These are phyloP conservation scores for Pythium myriotylum DNA, from an alignment of 352 stramenopile genomes.

Conservation along the genomic window DNA sequence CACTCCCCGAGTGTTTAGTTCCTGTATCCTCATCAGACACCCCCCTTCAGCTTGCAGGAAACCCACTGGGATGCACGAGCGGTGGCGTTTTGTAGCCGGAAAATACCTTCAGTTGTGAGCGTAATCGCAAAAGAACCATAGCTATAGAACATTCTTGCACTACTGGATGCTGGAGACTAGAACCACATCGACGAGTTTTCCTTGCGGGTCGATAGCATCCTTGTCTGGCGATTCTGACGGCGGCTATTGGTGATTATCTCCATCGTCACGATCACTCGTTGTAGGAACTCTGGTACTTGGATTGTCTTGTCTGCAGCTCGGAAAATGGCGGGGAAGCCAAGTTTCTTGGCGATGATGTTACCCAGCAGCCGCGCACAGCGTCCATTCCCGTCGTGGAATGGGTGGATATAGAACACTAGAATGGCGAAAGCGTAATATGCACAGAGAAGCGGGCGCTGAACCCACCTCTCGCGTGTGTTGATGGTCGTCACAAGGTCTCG, in stretches of 20 bases:
- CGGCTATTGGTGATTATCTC: conserved; percentile 66
- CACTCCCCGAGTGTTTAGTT: no score
- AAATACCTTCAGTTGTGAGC: no score
- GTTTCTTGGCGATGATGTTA: conserved; percentile 78
- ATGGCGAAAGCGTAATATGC: conserved; percentile 82
- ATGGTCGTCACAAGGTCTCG: conserved; percentile 45
- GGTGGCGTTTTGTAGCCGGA: no score
- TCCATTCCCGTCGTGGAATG: conserved; percentile 86
- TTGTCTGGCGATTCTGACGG: conserved; percentile 47
- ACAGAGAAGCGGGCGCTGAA: conserved; percentile 56
- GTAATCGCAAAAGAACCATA: no score
- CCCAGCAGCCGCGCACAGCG: conserved; percentile 70
- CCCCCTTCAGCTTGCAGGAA: no score
- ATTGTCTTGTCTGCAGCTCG: conserved; percentile 83
- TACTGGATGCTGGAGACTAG: no score
- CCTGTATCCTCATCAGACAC: no score
- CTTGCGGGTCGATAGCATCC: conserved; percentile 55
- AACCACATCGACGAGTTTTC: conserved; percentile 88
- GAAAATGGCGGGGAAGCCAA: conserved; percentile 61
- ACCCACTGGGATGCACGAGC: no score
- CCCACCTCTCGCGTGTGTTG: conserved; percentile 46
- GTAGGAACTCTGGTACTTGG: conserved; percentile 69
- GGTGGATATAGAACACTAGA: conserved; percentile 84
- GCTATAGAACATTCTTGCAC: no score
- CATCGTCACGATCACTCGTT: conserved; percentile 72